phyloP scores from a whole-genome alignment of 768 basidiomycete species.

The Termitomyces bulborhizus region DNA sequence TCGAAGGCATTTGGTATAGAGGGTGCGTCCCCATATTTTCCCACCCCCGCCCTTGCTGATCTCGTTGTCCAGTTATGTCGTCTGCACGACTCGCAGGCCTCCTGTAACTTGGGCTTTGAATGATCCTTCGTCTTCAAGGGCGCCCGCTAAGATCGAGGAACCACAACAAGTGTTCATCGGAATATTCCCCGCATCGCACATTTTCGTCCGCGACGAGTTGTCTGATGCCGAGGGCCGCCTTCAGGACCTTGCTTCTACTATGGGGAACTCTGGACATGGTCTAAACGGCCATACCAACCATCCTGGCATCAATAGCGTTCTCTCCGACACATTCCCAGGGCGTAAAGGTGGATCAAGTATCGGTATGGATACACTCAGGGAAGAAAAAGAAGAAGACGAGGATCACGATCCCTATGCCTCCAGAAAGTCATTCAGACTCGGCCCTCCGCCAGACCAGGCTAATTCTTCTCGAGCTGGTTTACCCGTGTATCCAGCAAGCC shows the following conservation, averaged over 20 bases:
- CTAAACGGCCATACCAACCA: slow-evolving; percentile 23
- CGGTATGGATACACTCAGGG: slow-evolving; percentile 51
- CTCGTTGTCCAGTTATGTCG: slow-evolving; percentile 60
- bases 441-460: slow-evolving; percentile 69
- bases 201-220: slow-evolving; percentile 80
- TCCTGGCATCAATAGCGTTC: slow-evolving; percentile 30
- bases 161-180: slow-evolving; percentile 88
- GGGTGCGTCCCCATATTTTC: slow-evolving; percentile 51
- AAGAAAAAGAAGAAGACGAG: slow-evolving; percentile 68
- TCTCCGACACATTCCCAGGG: slow-evolving; percentile 43
- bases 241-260: slow-evolving; percentile 61
- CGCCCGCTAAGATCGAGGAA: slow-evolving; percentile 61
- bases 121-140: slow-evolving; percentile 50
- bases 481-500: slow-evolving; percentile 66
- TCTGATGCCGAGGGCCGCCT: slow-evolving; percentile 85
- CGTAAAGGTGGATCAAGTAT: slow-evolving; percentile 35
- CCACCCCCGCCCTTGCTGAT: slow-evolving; percentile 3
- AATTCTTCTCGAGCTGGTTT: slow-evolving; percentile 66
- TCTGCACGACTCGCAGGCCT: slow-evolving; percentile 73
- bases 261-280: slow-evolving; percentile 26
- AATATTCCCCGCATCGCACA: slow-evolving; percentile 88
- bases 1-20: slow-evolving; percentile 85
- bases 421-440: slow-evolving; percentile 64
- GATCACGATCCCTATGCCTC: slow-evolving; percentile 29
- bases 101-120: slow-evolving; percentile 60